Evolutionary conservation across 371 early-diverging fungal species (phyloP).

Genomic region (Apophysomyces trapeziformis): DNA sequence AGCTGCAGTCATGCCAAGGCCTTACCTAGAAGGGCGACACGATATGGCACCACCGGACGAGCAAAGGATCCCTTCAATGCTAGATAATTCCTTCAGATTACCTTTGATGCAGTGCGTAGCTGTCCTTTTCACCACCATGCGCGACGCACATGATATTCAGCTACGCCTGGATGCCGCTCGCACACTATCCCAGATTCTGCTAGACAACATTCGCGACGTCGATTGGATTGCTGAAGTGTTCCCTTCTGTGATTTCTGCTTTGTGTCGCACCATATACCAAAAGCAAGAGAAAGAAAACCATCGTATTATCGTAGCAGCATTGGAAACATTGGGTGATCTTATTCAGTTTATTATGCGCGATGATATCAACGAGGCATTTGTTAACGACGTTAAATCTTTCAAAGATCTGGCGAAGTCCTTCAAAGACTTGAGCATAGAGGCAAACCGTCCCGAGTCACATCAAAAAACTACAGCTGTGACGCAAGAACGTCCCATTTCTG

Average conservation of each 20-base stretch:
- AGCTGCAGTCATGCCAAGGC: constrained; percentile 30
- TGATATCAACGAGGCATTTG: constrained; percentile 26
- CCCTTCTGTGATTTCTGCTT: constrained; percentile 49
- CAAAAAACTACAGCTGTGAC: neutral
- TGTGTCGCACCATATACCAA: constrained; percentile 42
- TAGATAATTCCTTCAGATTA: neutral
- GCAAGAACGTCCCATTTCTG: neutral
- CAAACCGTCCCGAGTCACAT: neutral
- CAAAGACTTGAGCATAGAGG: neutral
- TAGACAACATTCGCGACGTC: constrained; percentile 35
- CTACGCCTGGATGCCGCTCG: constrained; percentile 44
- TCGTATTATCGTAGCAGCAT: constrained; percentile 36
- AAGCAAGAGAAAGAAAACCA: constrained; percentile 57
- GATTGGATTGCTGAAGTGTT: constrained; percentile 43
- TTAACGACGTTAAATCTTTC: constrained; percentile 26
- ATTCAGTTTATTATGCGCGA: constrained; percentile 44
- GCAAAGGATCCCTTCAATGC: neutral
- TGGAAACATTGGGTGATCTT: constrained; percentile 44
- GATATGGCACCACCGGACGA: neutral
- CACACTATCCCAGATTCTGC: constrained; percentile 31
- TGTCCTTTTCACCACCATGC: constrained; percentile 11
- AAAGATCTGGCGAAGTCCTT: constrained; percentile 24
- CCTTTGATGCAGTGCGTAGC: constrained; percentile 6
- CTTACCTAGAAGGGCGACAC: constrained; percentile 19
- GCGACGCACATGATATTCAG: constrained; percentile 31